These are phyloP conservation scores for Waitea zeae DNA, from an alignment of 1,284 basidiomycete genomes.

Conservation along the genomic window DNA sequence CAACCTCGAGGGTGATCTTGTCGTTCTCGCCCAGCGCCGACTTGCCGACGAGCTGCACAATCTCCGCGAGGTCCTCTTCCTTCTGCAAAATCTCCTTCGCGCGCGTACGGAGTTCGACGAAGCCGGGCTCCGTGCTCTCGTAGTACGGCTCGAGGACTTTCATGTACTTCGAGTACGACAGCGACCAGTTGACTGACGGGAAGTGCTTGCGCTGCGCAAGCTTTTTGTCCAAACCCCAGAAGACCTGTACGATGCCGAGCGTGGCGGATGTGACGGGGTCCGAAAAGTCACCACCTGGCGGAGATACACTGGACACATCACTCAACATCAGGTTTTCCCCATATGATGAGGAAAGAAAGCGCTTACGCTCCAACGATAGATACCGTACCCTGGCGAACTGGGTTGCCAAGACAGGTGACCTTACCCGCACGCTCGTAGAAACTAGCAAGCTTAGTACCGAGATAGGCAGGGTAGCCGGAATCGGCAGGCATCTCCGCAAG, in stretches of 20 bases:
- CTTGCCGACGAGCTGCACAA: slow-evolving; percentile 98
- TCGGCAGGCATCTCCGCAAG: slow-evolving; percentile 99
- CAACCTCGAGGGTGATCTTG: slow-evolving; percentile 97
- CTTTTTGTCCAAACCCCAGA: slow-evolving; percentile 94
- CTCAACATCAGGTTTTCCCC: slow-evolving; percentile 5
- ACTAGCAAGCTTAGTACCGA: slow-evolving; percentile 87
- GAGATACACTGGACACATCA: slow-evolving; percentile 59
- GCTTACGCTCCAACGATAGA: slow-evolving; percentile 97
- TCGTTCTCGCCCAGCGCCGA: slow-evolving; percentile 93
- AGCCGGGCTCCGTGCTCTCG: slow-evolving; percentile 81
- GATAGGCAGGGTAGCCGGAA: slow-evolving; percentile 96
- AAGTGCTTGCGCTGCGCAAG: slow-evolving; percentile 97
- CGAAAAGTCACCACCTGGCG: slow-evolving; percentile 98
- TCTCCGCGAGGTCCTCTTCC: slow-evolving; percentile 96
- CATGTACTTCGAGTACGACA: slow-evolving; percentile 98
- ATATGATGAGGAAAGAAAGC: neutral
- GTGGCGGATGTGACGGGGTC: slow-evolving; percentile 97
- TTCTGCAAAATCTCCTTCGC: slow-evolving; percentile 97
- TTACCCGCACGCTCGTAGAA: slow-evolving; percentile 99
- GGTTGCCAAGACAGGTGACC: slow-evolving; percentile 84
- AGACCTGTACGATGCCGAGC: slow-evolving; percentile 97
- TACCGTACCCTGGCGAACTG: slow-evolving; percentile 80
- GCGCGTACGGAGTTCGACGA: slow-evolving; percentile 80
- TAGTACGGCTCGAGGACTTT: slow-evolving; percentile 92
- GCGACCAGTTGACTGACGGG: slow-evolving; percentile 97